These are phyloP conservation scores for Spiraea crenata DNA, from an alignment of 331 rosid species.

Conservation along the genomic window DNA sequence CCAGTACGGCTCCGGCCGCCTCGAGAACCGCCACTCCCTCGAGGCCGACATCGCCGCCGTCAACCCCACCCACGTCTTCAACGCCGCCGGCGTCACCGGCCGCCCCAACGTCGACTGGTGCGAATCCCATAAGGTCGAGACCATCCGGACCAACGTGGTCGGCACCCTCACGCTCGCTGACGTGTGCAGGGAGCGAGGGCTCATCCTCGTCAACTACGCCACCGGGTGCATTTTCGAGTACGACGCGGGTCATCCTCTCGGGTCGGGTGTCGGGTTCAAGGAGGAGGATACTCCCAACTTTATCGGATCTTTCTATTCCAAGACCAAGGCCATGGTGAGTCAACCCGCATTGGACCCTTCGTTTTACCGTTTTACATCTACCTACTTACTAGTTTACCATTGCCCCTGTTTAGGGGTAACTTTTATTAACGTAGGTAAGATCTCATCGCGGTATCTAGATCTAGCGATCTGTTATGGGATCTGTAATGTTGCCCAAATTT, in stretches of 20 bases:
- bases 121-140: slow-evolving; percentile 82
- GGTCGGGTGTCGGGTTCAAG: slow-evolving; percentile 67
- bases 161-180: slow-evolving; percentile 78
- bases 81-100: slow-evolving; percentile 87
- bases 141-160: slow-evolving; percentile 68
- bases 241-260: slow-evolving; percentile 49
- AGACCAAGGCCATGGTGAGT: slow-evolving; percentile 84
- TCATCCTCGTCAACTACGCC: slow-evolving; percentile 68
- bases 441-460: slow-evolving; percentile 6
- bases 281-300: slow-evolving; percentile 77
- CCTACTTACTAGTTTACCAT: not conserved
- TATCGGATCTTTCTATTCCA: slow-evolving; percentile 81
- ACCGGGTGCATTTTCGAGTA: slow-evolving; percentile 93
- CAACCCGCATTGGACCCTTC: not conserved
- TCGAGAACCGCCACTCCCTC: slow-evolving; percentile 63
- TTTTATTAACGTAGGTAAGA: not conserved
- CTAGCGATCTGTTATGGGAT: not conserved
- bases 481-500: not conserved
- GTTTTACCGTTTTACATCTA: not conserved
- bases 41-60: slow-evolving; percentile 57
- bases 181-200: slow-evolving; percentile 54
- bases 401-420: not conserved
- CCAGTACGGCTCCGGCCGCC: slow-evolving; percentile 62
- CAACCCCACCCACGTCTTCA: slow-evolving; percentile 77
- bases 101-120: slow-evolving; percentile 97